Conservation (phyloP, 1,284 basidiomycete species). For the Porphyrellus sp. region DNA sequence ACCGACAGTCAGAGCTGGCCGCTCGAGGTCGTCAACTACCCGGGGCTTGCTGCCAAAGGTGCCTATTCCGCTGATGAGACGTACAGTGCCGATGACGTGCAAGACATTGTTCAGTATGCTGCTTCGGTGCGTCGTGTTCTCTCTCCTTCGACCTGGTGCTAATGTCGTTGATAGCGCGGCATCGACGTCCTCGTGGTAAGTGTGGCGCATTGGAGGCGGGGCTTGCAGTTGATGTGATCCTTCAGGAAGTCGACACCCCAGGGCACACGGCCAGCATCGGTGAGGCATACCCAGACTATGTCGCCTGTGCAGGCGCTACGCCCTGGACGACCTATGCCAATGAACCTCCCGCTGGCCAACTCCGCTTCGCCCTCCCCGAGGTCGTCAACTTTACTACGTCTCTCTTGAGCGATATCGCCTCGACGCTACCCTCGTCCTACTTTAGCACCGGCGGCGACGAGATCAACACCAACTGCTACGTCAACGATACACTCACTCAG, state of each 20-base stretch:
- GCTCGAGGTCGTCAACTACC: conserved; percentile 52
- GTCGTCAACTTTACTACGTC: conserved; percentile 47
- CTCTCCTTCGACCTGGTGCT: neutral
- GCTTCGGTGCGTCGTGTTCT: conserved; percentile 43
- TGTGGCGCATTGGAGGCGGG: neutral
- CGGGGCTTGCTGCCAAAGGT: conserved; percentile 55
- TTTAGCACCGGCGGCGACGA: conserved; percentile 75
- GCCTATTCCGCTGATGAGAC: conserved; percentile 56
- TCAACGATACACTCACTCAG: conserved; percentile 47
- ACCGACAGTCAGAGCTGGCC: conserved; percentile 70
- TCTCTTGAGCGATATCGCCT: conserved; percentile 43
- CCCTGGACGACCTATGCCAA: conserved; percentile 61
- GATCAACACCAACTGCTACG: conserved; percentile 58
- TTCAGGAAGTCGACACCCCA: conserved; percentile 61
- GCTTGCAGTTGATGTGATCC: conserved; percentile 31
- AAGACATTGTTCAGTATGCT: conserved; percentile 60
- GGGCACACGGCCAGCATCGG: conserved; percentile 69
- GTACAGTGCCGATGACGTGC: conserved; percentile 58
- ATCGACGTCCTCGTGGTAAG: conserved; percentile 33
- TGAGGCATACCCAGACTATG: conserved; percentile 56
- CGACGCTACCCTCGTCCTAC: conserved; percentile 46
- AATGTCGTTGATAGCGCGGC: conserved; percentile 21
- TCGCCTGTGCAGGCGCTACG: conserved; percentile 56
- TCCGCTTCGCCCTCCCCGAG: conserved; percentile 51
- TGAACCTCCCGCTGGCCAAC: conserved; percentile 67